phyloP scores from a whole-genome alignment of 2,329 filamentous ascomycete species.

The Chalaropsis ovoidea region DNA sequence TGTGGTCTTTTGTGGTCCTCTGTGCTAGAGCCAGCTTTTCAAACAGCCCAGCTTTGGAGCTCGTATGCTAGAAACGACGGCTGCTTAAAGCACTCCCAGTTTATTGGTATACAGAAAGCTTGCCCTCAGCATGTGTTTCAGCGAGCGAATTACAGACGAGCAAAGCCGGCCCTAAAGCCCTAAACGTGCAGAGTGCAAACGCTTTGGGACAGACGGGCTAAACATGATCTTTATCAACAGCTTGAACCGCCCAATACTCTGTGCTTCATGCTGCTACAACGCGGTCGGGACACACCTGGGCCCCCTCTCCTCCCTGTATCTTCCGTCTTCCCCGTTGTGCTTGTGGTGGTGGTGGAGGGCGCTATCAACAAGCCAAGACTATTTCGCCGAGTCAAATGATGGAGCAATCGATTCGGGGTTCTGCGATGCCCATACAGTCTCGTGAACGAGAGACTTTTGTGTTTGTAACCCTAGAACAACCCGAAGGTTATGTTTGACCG shows the following conservation, averaged over 20 bases:
- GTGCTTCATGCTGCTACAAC: neutral
- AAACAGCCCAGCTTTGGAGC: neutral
- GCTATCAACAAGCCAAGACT: neutral
- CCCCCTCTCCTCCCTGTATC: neutral
- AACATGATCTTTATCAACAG: neutral
- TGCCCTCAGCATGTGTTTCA: neutral
- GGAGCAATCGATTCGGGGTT: neutral
- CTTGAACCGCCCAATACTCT: neutral
- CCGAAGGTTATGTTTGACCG: neutral
- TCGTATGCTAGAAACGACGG: neutral
- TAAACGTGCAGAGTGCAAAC: neutral
- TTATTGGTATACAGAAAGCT: conserved; percentile 1
- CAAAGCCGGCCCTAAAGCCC: neutral
- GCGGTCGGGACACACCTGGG: neutral
- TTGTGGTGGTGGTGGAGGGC: neutral
- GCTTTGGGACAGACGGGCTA: neutral
- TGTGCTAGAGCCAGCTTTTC: neutral
- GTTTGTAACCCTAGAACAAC: neutral
- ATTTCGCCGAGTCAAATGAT: neutral
- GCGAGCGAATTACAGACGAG: neutral
- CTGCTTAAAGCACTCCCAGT: neutral
- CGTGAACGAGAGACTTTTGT: too few species aligned
- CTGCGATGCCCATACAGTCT: neutral
- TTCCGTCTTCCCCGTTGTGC: neutral
- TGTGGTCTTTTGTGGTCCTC: neutral